phyloP scores from a whole-genome alignment of 768 basidiomycete genomes.

The Tephrocybe rancida region DNA sequence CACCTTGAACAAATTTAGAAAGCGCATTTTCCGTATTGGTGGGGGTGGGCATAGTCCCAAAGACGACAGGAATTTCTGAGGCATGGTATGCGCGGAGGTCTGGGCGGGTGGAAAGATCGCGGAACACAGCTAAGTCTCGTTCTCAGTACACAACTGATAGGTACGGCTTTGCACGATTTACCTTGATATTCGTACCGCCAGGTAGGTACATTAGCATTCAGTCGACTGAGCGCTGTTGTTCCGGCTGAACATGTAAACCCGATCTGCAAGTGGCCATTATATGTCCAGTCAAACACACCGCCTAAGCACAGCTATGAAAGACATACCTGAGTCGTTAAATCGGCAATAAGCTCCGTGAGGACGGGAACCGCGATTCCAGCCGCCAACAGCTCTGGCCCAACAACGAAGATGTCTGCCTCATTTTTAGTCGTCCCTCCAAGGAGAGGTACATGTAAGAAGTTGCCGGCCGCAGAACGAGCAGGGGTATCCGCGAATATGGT shows the following conservation, averaged over 20 bases:
- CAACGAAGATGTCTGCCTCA: conserved; percentile 38
- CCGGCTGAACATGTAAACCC: conserved; percentile 33
- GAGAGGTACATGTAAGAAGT: conserved; percentile 22
- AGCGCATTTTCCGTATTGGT: conserved; percentile 25
- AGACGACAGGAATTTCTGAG: conserved; percentile 41
- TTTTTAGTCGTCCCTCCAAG: conserved; percentile 31
- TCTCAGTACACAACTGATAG: too few species aligned
- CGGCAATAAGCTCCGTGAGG: conserved; percentile 29
- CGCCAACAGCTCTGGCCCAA: conserved; percentile 26
- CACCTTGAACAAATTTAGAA: conserved; percentile 36
- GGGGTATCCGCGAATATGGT: conserved; percentile 33
- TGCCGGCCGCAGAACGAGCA: conserved; percentile 18
- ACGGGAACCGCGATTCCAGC: conserved; percentile 28
- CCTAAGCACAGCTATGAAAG: not conserved
- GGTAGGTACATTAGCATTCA: conserved; percentile 24
- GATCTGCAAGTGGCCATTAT: conserved; percentile 15
- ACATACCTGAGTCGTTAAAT: conserved; percentile 32
- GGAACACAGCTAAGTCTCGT: conserved; percentile 33
- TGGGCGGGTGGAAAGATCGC: conserved; percentile 32
- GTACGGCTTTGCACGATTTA: conserved; percentile 15
- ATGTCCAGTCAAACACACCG: not conserved
- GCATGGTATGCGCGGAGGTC: conserved; percentile 40
- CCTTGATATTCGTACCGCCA: conserved; percentile 25
- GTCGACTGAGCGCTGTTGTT: conserved; percentile 26
- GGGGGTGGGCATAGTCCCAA: conserved; percentile 33